A percentile compares a stretch with the other conserved stretches of the same genome.
Evolutionary conservation across 1,139 yeast genomes (phyloP).

Genomic region (Candida smagusa): DNA sequence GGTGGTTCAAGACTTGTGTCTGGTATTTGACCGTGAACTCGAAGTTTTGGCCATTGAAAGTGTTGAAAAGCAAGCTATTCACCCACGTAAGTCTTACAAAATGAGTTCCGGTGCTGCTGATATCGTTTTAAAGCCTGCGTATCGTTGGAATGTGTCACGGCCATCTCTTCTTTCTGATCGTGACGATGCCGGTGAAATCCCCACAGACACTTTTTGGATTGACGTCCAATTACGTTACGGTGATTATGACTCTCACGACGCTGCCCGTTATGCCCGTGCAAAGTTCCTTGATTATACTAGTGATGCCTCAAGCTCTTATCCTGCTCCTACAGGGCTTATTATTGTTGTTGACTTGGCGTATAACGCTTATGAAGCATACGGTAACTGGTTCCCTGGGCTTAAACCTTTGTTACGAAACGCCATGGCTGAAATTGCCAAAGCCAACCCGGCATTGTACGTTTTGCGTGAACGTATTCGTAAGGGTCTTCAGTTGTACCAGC

Average conservation of each 20-base stretch:
- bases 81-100: conserved; percentile 94
- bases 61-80: conserved; percentile 89
- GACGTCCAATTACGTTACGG: conserved; percentile 96
- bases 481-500: conserved; percentile 80
- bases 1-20: conserved; percentile 88
- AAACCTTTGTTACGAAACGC: conserved; percentile 89
- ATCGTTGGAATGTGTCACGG: conserved; percentile 79
- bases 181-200: conserved; percentile 48
- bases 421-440: conserved; percentile 90
- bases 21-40: conserved; percentile 83
- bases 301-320: conserved; percentile 81
- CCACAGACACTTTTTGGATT: conserved; percentile 82
- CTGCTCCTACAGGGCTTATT: conserved; percentile 90
- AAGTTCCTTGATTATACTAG: conserved; percentile 90
- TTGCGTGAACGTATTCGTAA: conserved; percentile 90
- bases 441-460: conserved; percentile 90
- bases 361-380: conserved; percentile 94
- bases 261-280: conserved; percentile 89
- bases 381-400: conserved; percentile 96
- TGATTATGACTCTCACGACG: conserved; percentile 96
- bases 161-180: conserved; percentile 76
- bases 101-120: conserved; percentile 98
- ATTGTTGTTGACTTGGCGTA: conserved; percentile 92
- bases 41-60: conserved; percentile 79
- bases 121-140: conserved; percentile 69